Evolutionary conservation across 768 basidiomycete genomes (phyloP), one percentile per base, ranked within the genome.

Genomic region (Porpolomopsis calyptriformis): DNA sequence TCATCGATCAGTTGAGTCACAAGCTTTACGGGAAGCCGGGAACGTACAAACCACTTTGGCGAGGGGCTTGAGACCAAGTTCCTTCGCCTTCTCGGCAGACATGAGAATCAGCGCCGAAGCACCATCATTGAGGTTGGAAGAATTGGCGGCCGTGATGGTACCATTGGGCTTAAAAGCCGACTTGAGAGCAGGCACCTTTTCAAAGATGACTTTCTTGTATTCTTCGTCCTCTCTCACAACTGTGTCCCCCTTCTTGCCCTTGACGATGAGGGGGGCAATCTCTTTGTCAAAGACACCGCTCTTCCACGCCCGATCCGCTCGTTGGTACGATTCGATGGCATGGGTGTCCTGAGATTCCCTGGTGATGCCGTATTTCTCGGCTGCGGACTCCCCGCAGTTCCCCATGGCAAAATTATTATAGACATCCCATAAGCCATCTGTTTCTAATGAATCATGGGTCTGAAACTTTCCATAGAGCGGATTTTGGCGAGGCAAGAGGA

Each of bases 401-500:
- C 96, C 96, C 96, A 99, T 99, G 24, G 91, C 82, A 60, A 90
- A 87, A 66, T 97, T 82, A 74, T 96, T 92, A 77, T 91, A 96
- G 43, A 89, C 90, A 64, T 99, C 96, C 80, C 82, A 87, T 41
- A 99, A 85, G 54, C 93, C 96, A 56, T 99, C 96, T 55, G 66
- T 74, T 65, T 93, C 85, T 27, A 98, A 74, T 11, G 93, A 85
- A 64, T 98, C 96, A 52, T 69, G 80, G 34, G 90, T 65, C 50
- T 82, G 78, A 65, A 93, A 82, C 68, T 94, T 89, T 51, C 96
- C 96, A 54, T 92, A 99, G 6, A 66, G 60, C 5, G 87, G 86
- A 60, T 84, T 87, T 44, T 79, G 73, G 36, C 89, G 85, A 36
- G 87, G 85, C 39, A 88, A 60, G 24, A 89, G 76, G 77, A 87